Evolutionary conservation across 2,329 filamentous ascomycete species (phyloP), one percentile per base, ranked within the genome.

Genomic region (Arthrobotrys iridis): DNA sequence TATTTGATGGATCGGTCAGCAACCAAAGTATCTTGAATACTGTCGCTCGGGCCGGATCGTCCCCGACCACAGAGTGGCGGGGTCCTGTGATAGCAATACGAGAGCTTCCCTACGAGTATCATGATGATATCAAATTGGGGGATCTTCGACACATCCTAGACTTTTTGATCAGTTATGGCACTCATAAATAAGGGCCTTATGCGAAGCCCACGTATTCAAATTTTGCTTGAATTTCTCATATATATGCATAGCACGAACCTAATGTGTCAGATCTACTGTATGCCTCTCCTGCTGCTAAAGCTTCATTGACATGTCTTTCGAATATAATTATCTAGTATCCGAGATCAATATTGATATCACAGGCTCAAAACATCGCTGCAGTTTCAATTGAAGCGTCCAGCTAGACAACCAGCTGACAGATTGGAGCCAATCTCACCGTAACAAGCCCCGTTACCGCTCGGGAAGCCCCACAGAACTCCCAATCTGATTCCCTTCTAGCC

Each of bases 131-230:
- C 18, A 40, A 26, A 1, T 8, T 63, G 1, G 20, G 41, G 11
- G 59, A 63, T 10, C 50, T 63, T 41, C 28, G 59, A 13, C 59
- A 63, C 11, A 40, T 50, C 13, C 5, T 50, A 7, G 41, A 63
- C 30, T 50, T 37, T 6, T 50, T 63, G 10, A 37, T 37, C 13
- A 37, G 8, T 1, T 55, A 55, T 8, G 30, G 18, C 6, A 55
- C 20, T 43, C 15, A 40, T 40, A 7, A 40, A 40, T 40, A n/a
- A n/a, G n/a, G n/a, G n/a, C n/a, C n/a, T n/a, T n/a, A n/a, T n/a
- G n/a, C n/a, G n/a, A n/a, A n/a, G n/a, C n/a, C n/a, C n/a, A n/a
- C n/a, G n/a, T n/a, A n/a, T n/a, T n/a, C n/a, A n/a, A n/a, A n/a
- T n/a, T n/a, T n/a, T n/a, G n/a, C n/a, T n/a, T n/a, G n/a, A n/a